Evolutionary conservation across 306 rosid species (phyloP), one percentile per base, ranked within the genome.

Genomic region (Lotus japonicus): DNA sequence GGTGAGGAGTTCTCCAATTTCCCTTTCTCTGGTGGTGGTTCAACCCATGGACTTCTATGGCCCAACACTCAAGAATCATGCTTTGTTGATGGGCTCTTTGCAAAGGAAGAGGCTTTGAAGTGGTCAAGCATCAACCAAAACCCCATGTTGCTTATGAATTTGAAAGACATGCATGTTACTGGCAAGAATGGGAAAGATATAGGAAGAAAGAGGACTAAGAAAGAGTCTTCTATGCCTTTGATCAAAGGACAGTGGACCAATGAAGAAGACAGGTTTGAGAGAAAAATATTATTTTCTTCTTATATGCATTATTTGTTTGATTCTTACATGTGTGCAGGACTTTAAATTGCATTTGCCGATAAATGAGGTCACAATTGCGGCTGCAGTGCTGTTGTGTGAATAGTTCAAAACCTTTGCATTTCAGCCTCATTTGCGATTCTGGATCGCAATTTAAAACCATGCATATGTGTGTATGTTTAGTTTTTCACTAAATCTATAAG

Each of bases 161-260:
- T n/a, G n/a, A n/a, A n/a, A n/a, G 79, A 61, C 12, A 57, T 60
- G 16, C 56, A 16, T 13, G 44, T 14, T 54, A 36, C 11, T 15
- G 70, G 61, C 23, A 74, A 79, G 9, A 72, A 15, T 28, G 33
- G 12, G n/a, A 77, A 74, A 19, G 65, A 12, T 6, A 56, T 46
- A 17, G 82, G 83, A 36, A 82, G 86, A 66, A 90, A 31, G 36
- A 31, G 62, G 67, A 53, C 60, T 44, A 82, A 75, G 66, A 86
- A 77, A 65, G 74, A 26, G 5, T 64, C 71, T 55, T 43, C 62
- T 28, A 56, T 73, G 17, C 61, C 73, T 35, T 61, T 87, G 64
- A 86, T 90, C 77, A 94, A 90, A 81, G 97, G 99, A 11, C 95
- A 90, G 28, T 94, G 97, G 99, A 84, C 84, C 10, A 84, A 84